Evolutionary conservation across 495 filamentous ascomycete genomes (phyloP).

Genomic region (Penicillium coprophilum): DNA sequence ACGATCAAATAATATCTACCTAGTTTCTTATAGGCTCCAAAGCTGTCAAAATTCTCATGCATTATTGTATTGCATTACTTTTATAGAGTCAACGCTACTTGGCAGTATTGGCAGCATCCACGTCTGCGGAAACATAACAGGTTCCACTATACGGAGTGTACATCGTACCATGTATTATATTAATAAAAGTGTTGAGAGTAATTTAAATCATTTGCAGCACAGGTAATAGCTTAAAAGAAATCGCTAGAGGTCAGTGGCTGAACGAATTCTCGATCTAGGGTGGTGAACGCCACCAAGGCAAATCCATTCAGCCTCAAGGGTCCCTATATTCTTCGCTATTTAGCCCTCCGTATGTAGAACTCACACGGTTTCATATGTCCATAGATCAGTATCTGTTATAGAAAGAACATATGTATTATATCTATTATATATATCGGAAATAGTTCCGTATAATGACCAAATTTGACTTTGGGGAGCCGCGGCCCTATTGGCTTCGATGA

Average conservation of each 20-base stretch:
- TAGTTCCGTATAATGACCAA: conserved; percentile 8
- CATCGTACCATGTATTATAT: not conserved
- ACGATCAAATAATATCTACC: too few species aligned
- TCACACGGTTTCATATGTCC: not conserved
- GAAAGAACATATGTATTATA: too few species aligned
- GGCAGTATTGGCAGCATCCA: not conserved
- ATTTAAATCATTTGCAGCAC: not conserved
- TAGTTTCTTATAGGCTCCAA: too few species aligned
- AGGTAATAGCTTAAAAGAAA: not conserved
- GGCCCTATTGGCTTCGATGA: not conserved
- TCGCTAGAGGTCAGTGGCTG: not conserved
- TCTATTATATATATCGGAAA: conserved; percentile 10
- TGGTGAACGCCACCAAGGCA: conserved; percentile 1
- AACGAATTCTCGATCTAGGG: not conserved
- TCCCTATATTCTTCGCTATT: too few species aligned
- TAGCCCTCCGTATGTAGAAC: not conserved
- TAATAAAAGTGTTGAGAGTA: not conserved
- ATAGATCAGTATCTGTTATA: too few species aligned
- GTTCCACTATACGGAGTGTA: not conserved
- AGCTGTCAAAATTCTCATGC: too few species aligned
- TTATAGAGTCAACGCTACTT: too few species aligned
- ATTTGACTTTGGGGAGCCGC: not conserved
- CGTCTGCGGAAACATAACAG: not conserved
- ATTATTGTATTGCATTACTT: too few species aligned
- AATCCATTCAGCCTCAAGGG: not conserved